These are phyloP conservation scores for Quercus variabilis DNA, from an alignment of 306 rosid species.

Conservation along the genomic window DNA sequence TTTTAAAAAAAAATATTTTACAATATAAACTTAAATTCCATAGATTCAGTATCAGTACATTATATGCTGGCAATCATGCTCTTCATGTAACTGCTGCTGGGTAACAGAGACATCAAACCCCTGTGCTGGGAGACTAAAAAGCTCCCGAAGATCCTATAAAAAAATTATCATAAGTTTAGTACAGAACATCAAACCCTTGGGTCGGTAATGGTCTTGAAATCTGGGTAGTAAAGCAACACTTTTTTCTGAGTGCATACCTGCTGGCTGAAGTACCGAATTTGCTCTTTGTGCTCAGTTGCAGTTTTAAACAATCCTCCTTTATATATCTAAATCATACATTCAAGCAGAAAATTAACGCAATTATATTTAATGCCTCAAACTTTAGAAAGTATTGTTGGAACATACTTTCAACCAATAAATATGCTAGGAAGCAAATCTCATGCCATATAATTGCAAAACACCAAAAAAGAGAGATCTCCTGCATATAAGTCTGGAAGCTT, in stretches of 20 bases:
- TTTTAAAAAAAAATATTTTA: not conserved
- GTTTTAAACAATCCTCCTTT: conserved; percentile 91
- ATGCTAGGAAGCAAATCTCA: not conserved
- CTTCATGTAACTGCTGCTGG: conserved; percentile 77
- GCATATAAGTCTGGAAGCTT: not conserved
- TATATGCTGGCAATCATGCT: conserved; percentile 65
- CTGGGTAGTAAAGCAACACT: not conserved
- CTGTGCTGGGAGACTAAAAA: conserved; percentile 82
- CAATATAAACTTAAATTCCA: not conserved
- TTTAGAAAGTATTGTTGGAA: not conserved
- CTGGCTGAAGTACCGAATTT: conserved; percentile 87
- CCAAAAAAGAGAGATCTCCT: not conserved
- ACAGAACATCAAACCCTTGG: not conserved
- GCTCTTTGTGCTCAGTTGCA: conserved; percentile 94
- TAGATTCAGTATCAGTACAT: conserved; percentile 39
- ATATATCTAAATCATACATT: conserved; percentile 46
- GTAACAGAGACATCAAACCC: conserved; percentile 94
- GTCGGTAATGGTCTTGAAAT: not conserved
- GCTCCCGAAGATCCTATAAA: conserved; percentile 84
- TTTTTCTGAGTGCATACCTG: conserved; percentile 51
- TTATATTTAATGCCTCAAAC: not conserved
- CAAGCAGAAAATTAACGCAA: conserved; percentile 8
- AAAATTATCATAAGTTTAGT: conserved; percentile 13
- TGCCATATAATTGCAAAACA: not conserved
- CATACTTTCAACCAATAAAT: not conserved